These are phyloP conservation scores for Phialophora expanda DNA, from an alignment of 2,329 filamentous ascomycete species.

Conservation along the genomic window DNA sequence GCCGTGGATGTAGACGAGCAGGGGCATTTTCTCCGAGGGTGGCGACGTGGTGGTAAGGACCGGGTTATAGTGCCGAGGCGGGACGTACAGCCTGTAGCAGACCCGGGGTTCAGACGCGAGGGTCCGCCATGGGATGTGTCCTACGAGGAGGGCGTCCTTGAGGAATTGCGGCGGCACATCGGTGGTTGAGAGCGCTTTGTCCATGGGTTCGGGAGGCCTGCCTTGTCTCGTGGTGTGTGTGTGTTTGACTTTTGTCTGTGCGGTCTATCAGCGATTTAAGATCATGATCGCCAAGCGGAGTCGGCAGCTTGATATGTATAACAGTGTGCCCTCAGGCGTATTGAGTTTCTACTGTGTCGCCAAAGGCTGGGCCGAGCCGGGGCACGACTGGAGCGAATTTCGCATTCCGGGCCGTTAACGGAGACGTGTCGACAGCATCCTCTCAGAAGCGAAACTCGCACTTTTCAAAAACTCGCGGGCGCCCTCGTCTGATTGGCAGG, in stretches of 20 bases:
- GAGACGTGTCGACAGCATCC: too few relatives aligned
- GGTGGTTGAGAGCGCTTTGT: slow-evolving; percentile 3
- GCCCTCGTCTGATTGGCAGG: not conserved
- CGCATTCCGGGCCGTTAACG: slow-evolving; percentile 7
- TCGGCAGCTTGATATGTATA: not conserved
- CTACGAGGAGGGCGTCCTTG: slow-evolving; percentile 39
- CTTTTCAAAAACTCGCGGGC: not conserved
- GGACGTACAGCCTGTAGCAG: slow-evolving; percentile 18
- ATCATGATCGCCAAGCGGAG: not conserved
- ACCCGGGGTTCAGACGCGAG: slow-evolving; percentile 5
- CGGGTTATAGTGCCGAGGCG: slow-evolving; percentile 13
- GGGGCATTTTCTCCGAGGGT: slow-evolving; percentile 34
- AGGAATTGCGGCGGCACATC: slow-evolving; percentile 37
- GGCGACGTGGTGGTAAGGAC: not conserved
- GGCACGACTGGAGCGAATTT: not conserved
- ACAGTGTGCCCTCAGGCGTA: not conserved
- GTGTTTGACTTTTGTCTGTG: too few relatives aligned
- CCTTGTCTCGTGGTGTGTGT: not conserved
- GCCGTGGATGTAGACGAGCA: slow-evolving; percentile 44
- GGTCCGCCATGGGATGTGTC: slow-evolving; percentile 33
- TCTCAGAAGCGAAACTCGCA: not conserved
- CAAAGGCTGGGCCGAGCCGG: not conserved
- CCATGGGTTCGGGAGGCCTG: not conserved
- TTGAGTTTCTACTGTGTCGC: not conserved
- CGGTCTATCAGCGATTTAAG: not conserved